Evolutionary conservation across 441 rosid species (phyloP), one percentile per base, ranked within the genome.

Genomic region (Sinapis alba): DNA sequence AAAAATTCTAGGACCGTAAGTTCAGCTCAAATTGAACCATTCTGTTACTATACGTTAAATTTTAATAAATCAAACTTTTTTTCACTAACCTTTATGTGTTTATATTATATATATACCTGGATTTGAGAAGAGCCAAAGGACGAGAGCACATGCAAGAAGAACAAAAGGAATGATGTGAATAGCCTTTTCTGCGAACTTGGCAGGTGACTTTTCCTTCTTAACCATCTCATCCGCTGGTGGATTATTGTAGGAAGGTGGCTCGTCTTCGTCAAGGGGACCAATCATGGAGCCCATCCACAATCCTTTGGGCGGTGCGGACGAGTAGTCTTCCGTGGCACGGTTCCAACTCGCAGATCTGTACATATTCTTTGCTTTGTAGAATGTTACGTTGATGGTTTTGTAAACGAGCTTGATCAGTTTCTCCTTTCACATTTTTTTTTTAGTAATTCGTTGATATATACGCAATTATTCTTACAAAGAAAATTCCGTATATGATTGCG

Each of bases 141-240:
- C 53, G 9, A 45, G 53, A 45, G 53, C 53, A 45, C 53, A 45
- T 45, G 53, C 53, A 45, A 45, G 53, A 51, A 51, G 57, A 19
- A 51, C 57, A 51, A 51, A 51, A 19, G 57, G 57, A 51, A 51
- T 51, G 57, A 47, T 47, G 54, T 47, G 54, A 47, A 47, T 47
- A 0, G 54, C 54, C 10, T 47, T 47, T 47, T 47, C 54, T 16
- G 54, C 54, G 54, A 47, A 47, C 21, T 47, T 47, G 54, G 54
- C 21, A 15, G 20, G 54, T 47, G 54, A 47, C 54, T 47, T 47
- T 21, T 47, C 54, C 10, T 47, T 47, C 54, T 47, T 47, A 47
- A 47, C 54, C 54, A 47, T 47, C 21, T 47, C 51, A 43, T 43
- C 54, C 20, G 9, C 54, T 47, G 54, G 54, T 47, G 54, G 54